phyloP scores from a whole-genome alignment of 768 basidiomycete species.

The Hypholoma sublateritium region DNA sequence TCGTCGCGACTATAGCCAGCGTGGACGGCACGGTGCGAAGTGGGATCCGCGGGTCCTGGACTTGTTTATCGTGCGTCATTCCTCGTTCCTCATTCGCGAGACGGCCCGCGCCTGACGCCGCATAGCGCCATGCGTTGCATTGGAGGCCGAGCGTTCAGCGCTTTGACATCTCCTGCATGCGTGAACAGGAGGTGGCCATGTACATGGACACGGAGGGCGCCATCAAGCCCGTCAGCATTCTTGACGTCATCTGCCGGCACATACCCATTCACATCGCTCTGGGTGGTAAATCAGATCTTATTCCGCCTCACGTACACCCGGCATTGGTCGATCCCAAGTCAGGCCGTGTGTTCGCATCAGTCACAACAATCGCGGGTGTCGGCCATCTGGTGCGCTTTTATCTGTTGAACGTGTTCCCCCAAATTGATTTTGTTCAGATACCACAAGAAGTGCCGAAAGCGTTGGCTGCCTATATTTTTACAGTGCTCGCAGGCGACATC shows the following conservation, averaged over 20 bases:
- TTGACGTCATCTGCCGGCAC: conserved; percentile 37
- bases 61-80: conserved; percentile 48
- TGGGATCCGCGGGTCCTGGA: conserved; percentile 59
- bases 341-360: conserved; percentile 34
- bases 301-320: conserved; percentile 38
- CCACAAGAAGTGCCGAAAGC: conserved; percentile 14
- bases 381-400: conserved; percentile 31
- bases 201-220: conserved; percentile 59
- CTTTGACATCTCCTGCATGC: conserved; percentile 55
- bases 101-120: not conserved
- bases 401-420: not conserved
- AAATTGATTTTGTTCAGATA: conserved; percentile 4
- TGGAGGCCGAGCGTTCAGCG: conserved; percentile 30
- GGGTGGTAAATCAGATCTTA: conserved; percentile 49
- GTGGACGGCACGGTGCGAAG: conserved; percentile 28
- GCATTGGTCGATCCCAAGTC: conserved; percentile 33
- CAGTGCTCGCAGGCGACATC: not conserved
- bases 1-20: conserved; percentile 30
- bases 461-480: conserved; percentile 8
- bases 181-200: conserved; percentile 67
- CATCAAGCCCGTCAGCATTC: conserved; percentile 46
- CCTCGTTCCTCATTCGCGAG: not conserved
- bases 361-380: conserved; percentile 23
- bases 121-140: conserved; percentile 48
- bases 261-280: conserved; percentile 56